These are phyloP conservation scores for Oryza rufipogon DNA, from an alignment of 176 grass and related monocot genomes.

Conservation along the genomic window DNA sequence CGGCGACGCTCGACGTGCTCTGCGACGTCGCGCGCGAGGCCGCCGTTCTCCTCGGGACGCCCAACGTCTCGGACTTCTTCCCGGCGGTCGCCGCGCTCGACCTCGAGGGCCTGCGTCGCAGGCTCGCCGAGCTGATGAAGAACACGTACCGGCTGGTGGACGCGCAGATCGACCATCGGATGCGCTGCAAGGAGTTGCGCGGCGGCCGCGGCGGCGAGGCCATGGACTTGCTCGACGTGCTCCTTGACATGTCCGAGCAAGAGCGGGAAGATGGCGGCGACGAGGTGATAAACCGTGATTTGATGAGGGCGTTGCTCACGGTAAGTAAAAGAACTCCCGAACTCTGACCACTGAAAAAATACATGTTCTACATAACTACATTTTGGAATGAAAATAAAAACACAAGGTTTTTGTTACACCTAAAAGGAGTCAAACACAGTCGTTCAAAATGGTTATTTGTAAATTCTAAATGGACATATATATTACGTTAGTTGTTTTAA, in stretches of 20 bases:
- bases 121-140: not conserved
- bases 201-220: not conserved
- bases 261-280: not conserved
- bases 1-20: constrained; percentile 15
- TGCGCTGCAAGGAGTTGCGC: not conserved
- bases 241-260: constrained; percentile 22
- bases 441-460: too few relatives aligned
- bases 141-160: constrained; percentile 28
- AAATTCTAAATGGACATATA: too few relatives aligned
- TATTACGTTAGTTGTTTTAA: too few relatives aligned
- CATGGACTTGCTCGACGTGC: constrained; percentile 43
- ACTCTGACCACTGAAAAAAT: too few relatives aligned
- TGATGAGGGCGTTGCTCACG: constrained; percentile 21
- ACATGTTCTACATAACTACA: too few relatives aligned
- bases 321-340: constrained; percentile 4
- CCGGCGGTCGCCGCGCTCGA: constrained; percentile 37
- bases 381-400: too few relatives aligned
- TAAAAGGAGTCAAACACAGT: too few relatives aligned
- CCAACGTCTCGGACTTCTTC: constrained; percentile 58
- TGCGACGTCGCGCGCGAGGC: constrained; percentile 10
- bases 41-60: not conserved
- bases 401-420: too few relatives aligned
- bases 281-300: not conserved
- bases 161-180: constrained; percentile 29
- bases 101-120: constrained; percentile 21